Evolutionary conservation across 2,329 filamentous ascomycete species (phyloP), one percentile per base, ranked within the genome.

Genomic region (Diaporthe citriasiana): DNA sequence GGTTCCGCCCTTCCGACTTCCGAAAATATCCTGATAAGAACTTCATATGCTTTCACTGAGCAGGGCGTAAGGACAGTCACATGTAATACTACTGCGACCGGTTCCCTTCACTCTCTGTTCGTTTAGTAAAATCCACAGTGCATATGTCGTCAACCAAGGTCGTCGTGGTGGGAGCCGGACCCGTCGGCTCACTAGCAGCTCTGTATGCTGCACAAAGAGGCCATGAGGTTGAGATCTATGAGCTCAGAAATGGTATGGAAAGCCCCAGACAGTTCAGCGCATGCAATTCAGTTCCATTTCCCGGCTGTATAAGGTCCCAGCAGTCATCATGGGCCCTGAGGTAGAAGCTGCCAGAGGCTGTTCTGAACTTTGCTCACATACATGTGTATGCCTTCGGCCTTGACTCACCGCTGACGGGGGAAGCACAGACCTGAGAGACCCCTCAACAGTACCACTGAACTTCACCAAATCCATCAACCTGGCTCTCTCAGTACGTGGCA

Each of bases 381-480:
- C n/a, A n/a, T n/a, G n/a, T n/a, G n/a, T n/a, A 17, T 38, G 42
- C 25, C 3, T 33, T 22, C 17, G 27, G 25, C 9, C 47, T 19
- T 59, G 30, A 47, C 45, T 38, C 59, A 63, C 5, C 19, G 51
- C 60, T 71, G 17, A 75, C 74, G 1, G n/a, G 66, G 55, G 4
- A 12, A 22, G 27, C 3, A 57, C 74, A 98, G 97, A 99, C 85
- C 91, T 98, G 65, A 92, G 97, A 53, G 92, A 97, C 81, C 92
- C 93, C 3, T 89, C 91, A 3, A 98, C 94, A 0, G 91, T 92
- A 40, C 95, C 96, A 4, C 88, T 98, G 75, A 98, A 98, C 83
- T 98, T 98, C 81, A 97, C 95, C 75, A 97, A 95, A 82, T 98
- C 97, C n/a, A 99, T 99, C 86, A 99, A 99, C 81, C 86, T 99